These are phyloP conservation scores for Endogone sp. DNA, from an alignment of 192 early-diverging fungal species.

Conservation along the genomic window DNA sequence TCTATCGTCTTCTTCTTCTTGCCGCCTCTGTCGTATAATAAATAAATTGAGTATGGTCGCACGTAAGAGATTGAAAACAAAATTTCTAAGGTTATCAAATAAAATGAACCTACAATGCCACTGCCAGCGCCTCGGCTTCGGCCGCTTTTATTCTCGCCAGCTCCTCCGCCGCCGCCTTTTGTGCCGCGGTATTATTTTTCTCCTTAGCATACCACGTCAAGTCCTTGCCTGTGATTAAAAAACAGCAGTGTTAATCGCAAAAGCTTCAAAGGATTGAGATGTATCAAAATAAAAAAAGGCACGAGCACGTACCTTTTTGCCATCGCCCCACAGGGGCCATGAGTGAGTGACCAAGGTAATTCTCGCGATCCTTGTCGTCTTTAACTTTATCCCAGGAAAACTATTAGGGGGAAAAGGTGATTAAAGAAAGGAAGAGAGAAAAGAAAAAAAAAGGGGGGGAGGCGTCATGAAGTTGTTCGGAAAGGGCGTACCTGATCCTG, in stretches of 20 bases:
- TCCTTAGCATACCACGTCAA: conserved; percentile 73
- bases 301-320: conserved; percentile 50
- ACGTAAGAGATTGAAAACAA: background rate
- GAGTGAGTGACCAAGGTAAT: conserved; percentile 81
- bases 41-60: background rate
- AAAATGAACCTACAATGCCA: conserved; percentile 49
- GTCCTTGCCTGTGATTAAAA: too few relatives aligned
- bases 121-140: conserved; percentile 56
- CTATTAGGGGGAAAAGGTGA: conserved; percentile 8
- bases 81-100: too few relatives aligned
- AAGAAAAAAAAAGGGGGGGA: too few relatives aligned
- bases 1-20: conserved; percentile 34
- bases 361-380: conserved; percentile 71
- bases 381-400: conserved; percentile 62
- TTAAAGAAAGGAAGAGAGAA: background rate
- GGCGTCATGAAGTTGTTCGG: background rate
- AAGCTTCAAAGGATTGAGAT: too few relatives aligned
- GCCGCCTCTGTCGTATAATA: conserved; percentile 30
- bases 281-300: too few relatives aligned
- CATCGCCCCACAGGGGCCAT: conserved; percentile 78
- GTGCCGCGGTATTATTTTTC: conserved; percentile 23
- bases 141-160: conserved; percentile 53
- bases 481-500: conserved; percentile 24
- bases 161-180: conserved; percentile 31
- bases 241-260: too few relatives aligned